A percentile compares a stretch with the other conserved stretches of the same genome.
phyloP scores from a whole-genome alignment of 2,329 filamentous ascomycete genomes.

The Cercospora beticola region DNA sequence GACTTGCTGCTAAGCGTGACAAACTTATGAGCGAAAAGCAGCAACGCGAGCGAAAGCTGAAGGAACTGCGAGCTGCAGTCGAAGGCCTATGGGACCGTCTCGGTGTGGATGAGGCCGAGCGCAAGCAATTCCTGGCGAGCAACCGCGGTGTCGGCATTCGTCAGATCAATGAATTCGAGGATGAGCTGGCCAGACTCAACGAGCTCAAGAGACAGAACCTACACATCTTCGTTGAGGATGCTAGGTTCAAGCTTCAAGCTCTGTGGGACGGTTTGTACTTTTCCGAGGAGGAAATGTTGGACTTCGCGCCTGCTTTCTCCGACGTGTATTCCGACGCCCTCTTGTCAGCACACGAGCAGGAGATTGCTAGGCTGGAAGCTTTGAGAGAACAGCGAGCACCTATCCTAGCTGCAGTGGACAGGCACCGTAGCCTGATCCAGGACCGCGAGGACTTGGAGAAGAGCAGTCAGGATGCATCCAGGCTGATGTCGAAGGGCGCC shows the following conservation, averaged over 20 bases:
- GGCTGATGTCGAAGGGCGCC: constrained; percentile 84
- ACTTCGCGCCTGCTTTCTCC: constrained; percentile 87
- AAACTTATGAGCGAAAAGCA: constrained; percentile 87
- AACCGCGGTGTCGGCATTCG: constrained; percentile 90
- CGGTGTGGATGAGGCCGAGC: constrained; percentile 76
- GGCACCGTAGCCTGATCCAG: constrained; percentile 74
- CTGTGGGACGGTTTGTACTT: constrained; percentile 94
- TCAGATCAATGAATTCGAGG: constrained; percentile 93
- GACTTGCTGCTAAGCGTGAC: constrained; percentile 72
- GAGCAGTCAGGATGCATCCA: constrained; percentile 91
- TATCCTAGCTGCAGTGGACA: constrained; percentile 77
- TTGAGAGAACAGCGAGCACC: constrained; percentile 86
- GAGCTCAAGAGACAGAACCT: constrained; percentile 94
- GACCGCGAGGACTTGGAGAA: constrained; percentile 85
- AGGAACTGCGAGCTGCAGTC: constrained; percentile 73
- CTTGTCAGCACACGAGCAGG: constrained; percentile 89
- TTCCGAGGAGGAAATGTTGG: constrained; percentile 97
- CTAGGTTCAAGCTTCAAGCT: constrained; percentile 84
- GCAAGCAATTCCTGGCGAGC: constrained; percentile 77
- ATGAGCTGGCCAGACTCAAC: constrained; percentile 80
- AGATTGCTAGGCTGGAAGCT: constrained; percentile 77
- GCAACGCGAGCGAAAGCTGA: constrained; percentile 72
- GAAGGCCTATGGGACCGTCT: constrained; percentile 87
- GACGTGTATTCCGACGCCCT: constrained; percentile 96
- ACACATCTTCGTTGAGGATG: constrained; percentile 93